Conservation (phyloP, 2,329 filamentous ascomycete species). For the Tolypocladium cylindrosporum region DNA sequence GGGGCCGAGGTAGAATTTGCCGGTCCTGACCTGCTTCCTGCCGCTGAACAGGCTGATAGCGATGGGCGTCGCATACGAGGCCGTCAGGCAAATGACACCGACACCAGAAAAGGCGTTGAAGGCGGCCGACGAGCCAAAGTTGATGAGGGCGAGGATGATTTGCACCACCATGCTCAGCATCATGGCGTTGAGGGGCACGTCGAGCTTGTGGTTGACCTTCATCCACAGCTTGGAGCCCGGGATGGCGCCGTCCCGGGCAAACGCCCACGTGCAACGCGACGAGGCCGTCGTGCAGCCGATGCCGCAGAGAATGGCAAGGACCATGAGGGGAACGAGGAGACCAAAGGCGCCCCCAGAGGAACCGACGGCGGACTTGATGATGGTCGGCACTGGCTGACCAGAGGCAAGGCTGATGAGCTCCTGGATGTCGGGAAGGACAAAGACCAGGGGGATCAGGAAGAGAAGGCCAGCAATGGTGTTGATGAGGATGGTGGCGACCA, state of each 20-base stretch:
- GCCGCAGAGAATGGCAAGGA: constrained; percentile 57
- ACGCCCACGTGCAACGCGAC: constrained; percentile 59
- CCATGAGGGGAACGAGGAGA: constrained; percentile 53
- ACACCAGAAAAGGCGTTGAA: constrained; percentile 65
- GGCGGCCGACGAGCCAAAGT: constrained; percentile 59
- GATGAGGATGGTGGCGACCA: constrained; percentile 57
- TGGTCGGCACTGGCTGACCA: constrained; percentile 54
- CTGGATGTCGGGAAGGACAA: constrained; percentile 55
- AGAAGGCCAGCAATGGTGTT: constrained; percentile 58
- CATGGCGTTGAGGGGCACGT: constrained; percentile 62
- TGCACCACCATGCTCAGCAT: constrained; percentile 59
- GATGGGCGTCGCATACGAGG: constrained; percentile 59
- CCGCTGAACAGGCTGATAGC: constrained; percentile 51
- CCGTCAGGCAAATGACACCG: constrained; percentile 59
- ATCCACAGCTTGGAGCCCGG: constrained; percentile 53
- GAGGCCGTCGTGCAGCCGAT: constrained; percentile 60
- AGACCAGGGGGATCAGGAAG: constrained; percentile 59
- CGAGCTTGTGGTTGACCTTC: constrained; percentile 49
- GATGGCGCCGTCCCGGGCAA: constrained; percentile 60
- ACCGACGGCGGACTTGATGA: constrained; percentile 53
- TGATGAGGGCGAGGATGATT: constrained; percentile 54
- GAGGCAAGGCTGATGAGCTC: constrained; percentile 41
- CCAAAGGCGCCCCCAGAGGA: constrained; percentile 50
- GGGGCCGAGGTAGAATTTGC: constrained; percentile 50
- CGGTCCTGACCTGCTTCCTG: constrained; percentile 47